These are phyloP conservation scores for Didymella exigua DNA, from an alignment of 2,329 filamentous ascomycete species.

Conservation along the genomic window DNA sequence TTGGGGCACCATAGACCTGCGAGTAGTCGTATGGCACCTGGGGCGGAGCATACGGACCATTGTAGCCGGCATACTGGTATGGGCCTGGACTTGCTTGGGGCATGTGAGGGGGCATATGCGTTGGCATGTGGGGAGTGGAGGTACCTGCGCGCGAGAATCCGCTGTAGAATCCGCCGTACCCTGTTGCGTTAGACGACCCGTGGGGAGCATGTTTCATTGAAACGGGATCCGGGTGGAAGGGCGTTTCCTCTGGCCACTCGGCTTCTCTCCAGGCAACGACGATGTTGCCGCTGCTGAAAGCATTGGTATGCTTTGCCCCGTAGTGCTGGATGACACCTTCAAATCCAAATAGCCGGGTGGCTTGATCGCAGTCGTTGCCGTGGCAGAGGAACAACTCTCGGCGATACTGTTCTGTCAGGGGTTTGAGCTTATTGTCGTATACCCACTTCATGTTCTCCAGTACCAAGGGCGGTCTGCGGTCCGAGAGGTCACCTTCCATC, in stretches of 20 bases:
- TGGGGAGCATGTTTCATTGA: slow-evolving; percentile 50
- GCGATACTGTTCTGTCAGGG: slow-evolving; percentile 67
- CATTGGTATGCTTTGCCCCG: slow-evolving; percentile 77
- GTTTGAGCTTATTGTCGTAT: slow-evolving; percentile 77
- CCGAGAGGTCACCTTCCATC: slow-evolving; percentile 11
- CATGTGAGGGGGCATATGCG: slow-evolving; percentile 43
- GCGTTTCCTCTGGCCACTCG: slow-evolving; percentile 78
- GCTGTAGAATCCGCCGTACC: slow-evolving; percentile 42
- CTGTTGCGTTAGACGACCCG: slow-evolving; percentile 27
- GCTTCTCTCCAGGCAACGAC: slow-evolving; percentile 77
- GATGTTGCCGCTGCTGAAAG: slow-evolving; percentile 71
- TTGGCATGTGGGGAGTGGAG: slow-evolving; percentile 44
- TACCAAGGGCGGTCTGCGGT: slow-evolving; percentile 64
- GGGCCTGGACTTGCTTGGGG: slow-evolving; percentile 47
- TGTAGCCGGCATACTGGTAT: slow-evolving; percentile 42
- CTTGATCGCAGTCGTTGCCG: slow-evolving; percentile 63
- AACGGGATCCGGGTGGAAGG: slow-evolving; percentile 69
- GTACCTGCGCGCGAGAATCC: slow-evolving; percentile 47
- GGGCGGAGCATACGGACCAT: slow-evolving; percentile 47
- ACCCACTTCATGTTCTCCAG: slow-evolving; percentile 88
- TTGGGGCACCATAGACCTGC: slow-evolving; percentile 36
- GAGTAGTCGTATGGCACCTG: slow-evolving; percentile 38
- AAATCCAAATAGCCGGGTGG: slow-evolving; percentile 72
- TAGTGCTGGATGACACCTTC: slow-evolving; percentile 83
- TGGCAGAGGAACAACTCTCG: slow-evolving; percentile 80